Evolutionary conservation across 2,329 filamentous ascomycete species (phyloP), one percentile per base, ranked within the genome.

Genomic region (Geosmithia morbida): DNA sequence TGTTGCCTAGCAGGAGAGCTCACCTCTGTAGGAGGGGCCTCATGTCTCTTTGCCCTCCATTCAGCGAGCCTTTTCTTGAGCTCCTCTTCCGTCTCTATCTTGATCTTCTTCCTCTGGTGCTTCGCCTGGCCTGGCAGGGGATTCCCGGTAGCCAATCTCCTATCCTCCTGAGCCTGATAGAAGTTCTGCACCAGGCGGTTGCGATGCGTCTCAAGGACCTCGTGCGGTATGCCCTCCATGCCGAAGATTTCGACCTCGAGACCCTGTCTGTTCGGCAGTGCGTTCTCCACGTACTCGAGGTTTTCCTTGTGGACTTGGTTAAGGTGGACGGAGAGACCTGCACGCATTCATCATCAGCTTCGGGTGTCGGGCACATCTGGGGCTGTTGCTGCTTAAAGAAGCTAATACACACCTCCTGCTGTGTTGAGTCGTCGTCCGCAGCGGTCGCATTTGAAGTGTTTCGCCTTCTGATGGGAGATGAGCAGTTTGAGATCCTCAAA

Each of bases 281-380:
- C 88, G 72, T 97, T 96, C 57, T 96, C 90, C 59, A 98, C 88
- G 43, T 81, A 79, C 18, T 78, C 80, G 45, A 97, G 75, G 29
- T 82, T 85, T 63, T 96, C 89, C 65, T 98, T 98, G 71, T 98
- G 92, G 44, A 98, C 92, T 64, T 98, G 92, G 61, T 90, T 94
- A 87, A 97, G 85, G 63, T 98, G 92, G 48, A 98, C 92, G 37
- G 85, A 86, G 51, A 98, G 79, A 70, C 92, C 88, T 94, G 55
- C 43, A 18, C n/a, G 19, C 40, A 20, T 22, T 41, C 2, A 42
- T 46, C 29, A 40, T 33, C 18, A 41, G 46, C 50, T 16, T 18
- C n/a, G 18, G 43, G 37, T n/a, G 20, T 26, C 41, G 41, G 41
- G 41, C n/a, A n/a, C n/a, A 22, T n/a, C 17, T 4, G 8, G 10